Conservation (phyloP, 805 yeast species). For the Kluyveromyces aestuarii region DNA sequence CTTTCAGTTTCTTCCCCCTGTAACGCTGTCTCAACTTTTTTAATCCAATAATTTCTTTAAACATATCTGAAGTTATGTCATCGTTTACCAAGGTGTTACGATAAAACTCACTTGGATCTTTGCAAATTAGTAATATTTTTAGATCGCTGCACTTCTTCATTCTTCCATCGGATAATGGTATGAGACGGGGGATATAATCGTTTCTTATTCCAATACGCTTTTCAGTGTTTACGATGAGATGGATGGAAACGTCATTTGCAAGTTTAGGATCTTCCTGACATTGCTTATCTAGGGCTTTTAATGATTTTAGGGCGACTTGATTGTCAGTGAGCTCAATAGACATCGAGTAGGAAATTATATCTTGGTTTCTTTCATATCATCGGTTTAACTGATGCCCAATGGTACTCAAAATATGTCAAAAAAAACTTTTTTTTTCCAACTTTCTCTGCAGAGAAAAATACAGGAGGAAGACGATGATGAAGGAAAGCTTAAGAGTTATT, state of each 20-base stretch:
- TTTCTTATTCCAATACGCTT: conserved; percentile 35
- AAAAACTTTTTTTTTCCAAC: background rate
- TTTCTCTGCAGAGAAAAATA: background rate
- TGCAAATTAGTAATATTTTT: conserved; percentile 54
- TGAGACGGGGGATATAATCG: conserved; percentile 48
- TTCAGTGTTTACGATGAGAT: conserved; percentile 40
- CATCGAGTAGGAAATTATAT: background rate
- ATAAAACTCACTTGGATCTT: conserved; percentile 59
- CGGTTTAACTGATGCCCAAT: too few species aligned
- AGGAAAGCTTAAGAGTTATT: background rate
- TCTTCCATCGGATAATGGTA: conserved; percentile 44
- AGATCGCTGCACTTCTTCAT: conserved; percentile 41
- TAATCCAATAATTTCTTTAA: conserved; percentile 52
- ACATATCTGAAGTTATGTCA: conserved; percentile 50
- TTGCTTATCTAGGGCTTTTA: conserved; percentile 18
- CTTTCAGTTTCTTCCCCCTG: conserved; percentile 38
- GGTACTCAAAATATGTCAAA: too few species aligned
- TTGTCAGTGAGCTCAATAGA: conserved; percentile 1
- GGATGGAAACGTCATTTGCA: conserved; percentile 20
- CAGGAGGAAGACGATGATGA: background rate
- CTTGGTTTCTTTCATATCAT: background rate
- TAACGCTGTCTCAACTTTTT: conserved; percentile 42
- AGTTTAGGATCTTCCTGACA: conserved; percentile 26
- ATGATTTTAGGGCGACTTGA: conserved; percentile 13
- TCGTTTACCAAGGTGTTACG: conserved; percentile 40